Evolutionary conservation across 2,329 filamentous ascomycete species (phyloP), one percentile per base, ranked within the genome.

Genomic region (Cladorrhinum sp.): DNA sequence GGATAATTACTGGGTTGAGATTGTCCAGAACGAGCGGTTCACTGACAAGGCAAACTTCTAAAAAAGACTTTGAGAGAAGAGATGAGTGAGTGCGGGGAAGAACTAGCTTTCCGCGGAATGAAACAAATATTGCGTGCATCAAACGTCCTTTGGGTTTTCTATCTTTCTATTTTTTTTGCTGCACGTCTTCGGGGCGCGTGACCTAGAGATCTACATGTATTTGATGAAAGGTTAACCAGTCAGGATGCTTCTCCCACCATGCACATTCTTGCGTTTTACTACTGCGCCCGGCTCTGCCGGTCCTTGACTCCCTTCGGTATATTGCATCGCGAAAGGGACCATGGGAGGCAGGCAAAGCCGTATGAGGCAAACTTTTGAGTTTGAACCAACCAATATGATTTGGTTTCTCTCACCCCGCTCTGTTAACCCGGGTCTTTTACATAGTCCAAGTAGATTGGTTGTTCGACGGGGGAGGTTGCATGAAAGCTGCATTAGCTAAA

Each of bases 1-100:
- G 0, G 92, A 96, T 75, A 85, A 84, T 53, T 96, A 96, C 77
- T 96, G 90, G 91, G 83, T 92, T 57, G 86, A 89, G 76, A 72
- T 88, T 69, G 80, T 96, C 55, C 91, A 96, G 78, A 96, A 96
- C 69, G 87, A 91, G 76, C 81, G 78, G 57, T 79, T 90, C 61
- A 82, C 76, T 5, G 79, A 78, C 53, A 77, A 83, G 75, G 72
- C 76, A 36, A 83, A 81, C 69, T 82, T 82, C 61, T 81, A 75
- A 81, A 70, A 6, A 45, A 4, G 41, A 20, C 41, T 9, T n/a
- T 41, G 36, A 13, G 36, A 7, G n/a, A 13, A 45, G 6, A 32
- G 13, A 32, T 32, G n/a, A 36, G 9, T 5, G 32, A 36, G 32
- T 36, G 32, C 32, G 32, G 32, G 32, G 32, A 12, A 29, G 25